A percentile compares a stretch with the other conserved stretches of the same genome.
Evolutionary conservation across 352 stramenopile genomes (phyloP).

Genomic region (Phytophthora citrophthora): DNA sequence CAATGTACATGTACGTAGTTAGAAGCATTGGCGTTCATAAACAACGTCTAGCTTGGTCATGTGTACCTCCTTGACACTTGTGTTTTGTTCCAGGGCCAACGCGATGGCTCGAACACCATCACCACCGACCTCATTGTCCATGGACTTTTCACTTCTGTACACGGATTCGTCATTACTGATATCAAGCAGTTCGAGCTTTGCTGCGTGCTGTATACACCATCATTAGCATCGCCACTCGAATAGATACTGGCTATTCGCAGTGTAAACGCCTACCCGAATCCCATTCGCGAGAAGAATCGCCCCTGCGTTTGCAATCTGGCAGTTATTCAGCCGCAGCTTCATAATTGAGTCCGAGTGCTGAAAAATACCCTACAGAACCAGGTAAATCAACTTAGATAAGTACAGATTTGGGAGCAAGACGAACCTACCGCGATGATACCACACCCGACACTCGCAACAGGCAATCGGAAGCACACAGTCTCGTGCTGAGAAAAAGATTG

Average conservation of each 20-base stretch:
- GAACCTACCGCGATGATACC: conserved; percentile 27
- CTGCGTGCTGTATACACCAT: conserved; percentile 8
- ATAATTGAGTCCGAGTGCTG: conserved; percentile 15
- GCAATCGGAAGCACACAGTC: conserved; percentile 16
- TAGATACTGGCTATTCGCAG: neutral
- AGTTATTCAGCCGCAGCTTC: conserved; percentile 43
- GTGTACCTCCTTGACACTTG: conserved; percentile 27
- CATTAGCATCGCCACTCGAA: neutral
- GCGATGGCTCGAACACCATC: conserved; percentile 34
- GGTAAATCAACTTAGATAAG: neutral
- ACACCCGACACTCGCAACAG: conserved; percentile 28
- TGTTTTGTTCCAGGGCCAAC: conserved; percentile 38
- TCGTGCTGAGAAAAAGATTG: neutral
- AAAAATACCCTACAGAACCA: conserved; percentile 25
- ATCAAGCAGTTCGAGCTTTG: conserved; percentile 33
- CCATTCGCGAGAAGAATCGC: conserved; percentile 49
- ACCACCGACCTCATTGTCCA: conserved; percentile 45
- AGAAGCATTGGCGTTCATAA: neutral
- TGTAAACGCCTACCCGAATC: conserved; percentile 31
- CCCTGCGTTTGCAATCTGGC: conserved; percentile 52
- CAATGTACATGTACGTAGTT: neutral
- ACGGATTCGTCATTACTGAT: conserved; percentile 45
- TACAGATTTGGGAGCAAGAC: neutral
- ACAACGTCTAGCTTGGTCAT: neutral
- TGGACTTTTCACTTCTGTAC: conserved; percentile 19